Base-by-base conservation (phyloP, 257 asterid species). In the Ehretia macrophylla region DNA sequence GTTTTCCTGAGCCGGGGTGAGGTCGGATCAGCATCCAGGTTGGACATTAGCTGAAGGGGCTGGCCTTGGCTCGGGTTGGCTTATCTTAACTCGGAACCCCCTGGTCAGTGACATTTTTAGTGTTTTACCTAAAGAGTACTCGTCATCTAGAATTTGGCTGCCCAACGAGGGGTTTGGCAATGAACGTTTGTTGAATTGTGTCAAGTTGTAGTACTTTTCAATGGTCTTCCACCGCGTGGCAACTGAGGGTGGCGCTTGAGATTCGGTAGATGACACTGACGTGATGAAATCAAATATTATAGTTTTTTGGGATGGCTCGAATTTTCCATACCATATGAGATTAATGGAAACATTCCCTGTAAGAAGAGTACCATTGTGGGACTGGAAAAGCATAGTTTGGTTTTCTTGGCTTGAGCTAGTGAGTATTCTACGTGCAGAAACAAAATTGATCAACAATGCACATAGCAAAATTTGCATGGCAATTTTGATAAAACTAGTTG, bases 361-460 rank as follows among this genome's bases (percentile, higher is more conserved):
- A 10, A 71, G 72, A 5, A 71, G 76, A 55, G 66, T 14, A 10
- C 75, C 75, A 6, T 59, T 47, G 56, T 77, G 83, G 80, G 73
- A 73, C 14, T 69, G 58, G 13, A 70, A 65, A 3, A 54, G 66
- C 63, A 65, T 59, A 44, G 23, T 49, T 51, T 13, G 59, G 40
- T 42, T 49, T 44, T 21, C 63, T 72, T 17, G 74, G 51, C 14
- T 42, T 4, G 47, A 42, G 47, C 47, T 42, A 42, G 14, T 10
- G 12, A 51, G 50, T 12, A 17, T 11, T 49, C 66, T 61, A 16
- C 37, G 48, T 14, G 38, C 50, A 19, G 16, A 61, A 50, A 61
- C 66, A 49, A 59, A n/a, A 17, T 46, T 46, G 19, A 49, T 16
- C 12, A n/a, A 16, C 38, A 39, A 32, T 17, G 66, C 66, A 19